Conservation (phyloP, 805 yeast species). For the Phaffomyces thermotolerans region DNA sequence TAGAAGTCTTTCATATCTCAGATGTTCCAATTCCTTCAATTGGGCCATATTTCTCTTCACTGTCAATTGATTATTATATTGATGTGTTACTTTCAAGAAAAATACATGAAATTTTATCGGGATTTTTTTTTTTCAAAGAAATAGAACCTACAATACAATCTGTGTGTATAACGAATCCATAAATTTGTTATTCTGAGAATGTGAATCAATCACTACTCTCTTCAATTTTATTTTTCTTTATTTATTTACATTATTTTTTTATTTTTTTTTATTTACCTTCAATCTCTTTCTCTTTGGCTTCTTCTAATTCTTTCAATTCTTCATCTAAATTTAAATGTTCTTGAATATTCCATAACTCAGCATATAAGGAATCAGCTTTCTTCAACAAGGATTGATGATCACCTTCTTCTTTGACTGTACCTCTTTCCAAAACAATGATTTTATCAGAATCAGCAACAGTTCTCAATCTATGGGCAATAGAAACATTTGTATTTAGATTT, state of each 20-base stretch:
- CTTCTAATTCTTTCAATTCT: constrained; percentile 11
- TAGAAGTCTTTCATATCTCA: constrained; percentile 17
- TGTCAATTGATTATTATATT: background rate
- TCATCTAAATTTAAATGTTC: constrained; percentile 57
- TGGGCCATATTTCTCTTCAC: background rate
- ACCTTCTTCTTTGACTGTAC: constrained; percentile 83
- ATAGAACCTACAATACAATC: no score
- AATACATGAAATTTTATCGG: no score
- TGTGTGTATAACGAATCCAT: no score
- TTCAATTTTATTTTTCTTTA: no score
- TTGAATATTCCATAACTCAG: constrained; percentile 86
- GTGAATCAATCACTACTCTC: background rate
- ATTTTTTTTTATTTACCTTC: background rate
- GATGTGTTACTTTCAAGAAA: no score
- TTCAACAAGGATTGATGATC: constrained; percentile 58
- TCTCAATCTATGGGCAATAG: constrained; percentile 89
- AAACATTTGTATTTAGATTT: constrained; percentile 63
- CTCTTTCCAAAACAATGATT: constrained; percentile 78
- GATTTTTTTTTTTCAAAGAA: no score
- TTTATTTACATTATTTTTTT: no score
- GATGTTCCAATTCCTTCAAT: constrained; percentile 4
- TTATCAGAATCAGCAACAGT: constrained; percentile 93
- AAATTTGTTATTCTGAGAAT: background rate
- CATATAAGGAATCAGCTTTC: constrained; percentile 55
- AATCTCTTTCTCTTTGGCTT: constrained; percentile 1